Base-by-base conservation (phyloP, 192 early-diverging fungal species). In the Coemansia sp. region DNA sequence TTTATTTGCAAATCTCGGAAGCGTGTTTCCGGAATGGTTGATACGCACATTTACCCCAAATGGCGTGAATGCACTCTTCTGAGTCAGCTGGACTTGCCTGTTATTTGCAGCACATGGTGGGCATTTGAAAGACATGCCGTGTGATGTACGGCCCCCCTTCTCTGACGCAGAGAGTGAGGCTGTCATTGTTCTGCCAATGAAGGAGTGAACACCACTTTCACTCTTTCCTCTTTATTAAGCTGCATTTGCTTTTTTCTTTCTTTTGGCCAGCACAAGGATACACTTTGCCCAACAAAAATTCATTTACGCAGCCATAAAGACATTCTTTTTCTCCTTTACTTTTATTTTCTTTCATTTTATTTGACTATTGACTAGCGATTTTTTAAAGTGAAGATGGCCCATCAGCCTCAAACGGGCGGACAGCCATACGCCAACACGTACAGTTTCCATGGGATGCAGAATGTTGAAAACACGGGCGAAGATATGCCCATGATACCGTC, bases 381-480 rank as follows among this genome's bases (percentile, higher is more conserved):
- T 39, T 11, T 17, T 47, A 47, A 17, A 47, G 8, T 12, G 19
- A 58, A 37, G 41, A 59, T 60, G 41, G 45, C 58, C 6, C 70
- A 66, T 48, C 58, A 60, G 22, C 62, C 17, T 43, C 41, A 52
- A 37, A 10, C 60, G 5, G 60, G 38, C 12, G 51, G 15, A 7
- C 41, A 32, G 50, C 53, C 63, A 2, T 66, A 67, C 29, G 22
- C 58, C 15, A 55, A 63, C 29, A 79, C 69, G 60, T 79, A 79
- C 22, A 73, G 67, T 58, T 73, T 56, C 49, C 67, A 70, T 23
- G 76, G 76, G 10, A 73, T 79, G 76, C 49, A 69, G 9, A 62
- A 79, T 48, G 51, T 79, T 24, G 58, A 63, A 51, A 66, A 27
- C 17, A 69, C 60, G 17, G 22, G 6, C 21, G 75, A 67, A 5